phyloP scores from a whole-genome alignment of 331 rosid species.

The Malus hybrid region DNA sequence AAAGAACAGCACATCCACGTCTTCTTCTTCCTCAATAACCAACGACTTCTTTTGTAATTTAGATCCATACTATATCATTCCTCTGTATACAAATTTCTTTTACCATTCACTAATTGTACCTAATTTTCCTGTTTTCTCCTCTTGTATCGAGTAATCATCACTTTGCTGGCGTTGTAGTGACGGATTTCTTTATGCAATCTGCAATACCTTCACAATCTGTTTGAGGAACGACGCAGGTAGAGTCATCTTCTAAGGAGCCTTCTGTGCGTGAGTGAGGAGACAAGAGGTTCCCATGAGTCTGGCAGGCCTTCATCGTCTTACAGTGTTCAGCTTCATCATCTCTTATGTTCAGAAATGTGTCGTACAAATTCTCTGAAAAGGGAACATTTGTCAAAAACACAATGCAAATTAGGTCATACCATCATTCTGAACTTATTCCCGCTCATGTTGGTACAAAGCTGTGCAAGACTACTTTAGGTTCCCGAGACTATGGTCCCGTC shows the following conservation, averaged over 20 bases:
- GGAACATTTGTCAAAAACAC: not conserved
- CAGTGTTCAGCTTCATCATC: constrained; percentile 99
- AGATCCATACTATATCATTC: not conserved
- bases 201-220: constrained; percentile 74
- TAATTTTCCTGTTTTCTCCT: constrained; percentile 8
- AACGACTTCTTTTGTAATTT: not conserved
- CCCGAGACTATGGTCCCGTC: too few relatives aligned
- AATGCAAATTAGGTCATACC: not conserved
- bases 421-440: not conserved
- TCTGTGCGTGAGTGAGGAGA: constrained; percentile 76
- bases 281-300: constrained; percentile 76
- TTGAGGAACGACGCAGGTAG: constrained; percentile 24
- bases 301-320: constrained; percentile 97
- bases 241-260: constrained; percentile 31
- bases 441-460: not conserved
- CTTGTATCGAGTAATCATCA: not conserved
- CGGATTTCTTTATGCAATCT: constrained; percentile 71
- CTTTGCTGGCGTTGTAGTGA: constrained; percentile 32
- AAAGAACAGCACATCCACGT: too few relatives aligned
- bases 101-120: constrained; percentile 6
- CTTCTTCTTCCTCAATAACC: too few relatives aligned
- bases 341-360: constrained; percentile 79
- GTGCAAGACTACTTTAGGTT: not conserved
- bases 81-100: not conserved
- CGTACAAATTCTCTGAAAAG: constrained; percentile 66